Evolutionary conservation across 495 filamentous ascomycete species (phyloP).

Genomic region (Aspergillus funiculosus): DNA sequence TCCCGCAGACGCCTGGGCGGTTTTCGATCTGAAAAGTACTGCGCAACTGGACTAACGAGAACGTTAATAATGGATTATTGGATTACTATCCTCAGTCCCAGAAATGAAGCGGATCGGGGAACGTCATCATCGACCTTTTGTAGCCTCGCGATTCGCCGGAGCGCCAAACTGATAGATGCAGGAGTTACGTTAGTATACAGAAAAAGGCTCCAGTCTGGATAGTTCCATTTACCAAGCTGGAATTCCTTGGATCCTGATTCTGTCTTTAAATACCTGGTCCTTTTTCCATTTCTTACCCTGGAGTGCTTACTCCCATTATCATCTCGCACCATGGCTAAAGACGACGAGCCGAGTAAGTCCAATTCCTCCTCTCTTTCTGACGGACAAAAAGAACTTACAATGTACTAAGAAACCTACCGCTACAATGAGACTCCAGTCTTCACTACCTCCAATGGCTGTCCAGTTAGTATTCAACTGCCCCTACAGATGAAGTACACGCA

Average conservation of each 20-base stretch:
- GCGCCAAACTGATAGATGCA: too few relatives aligned
- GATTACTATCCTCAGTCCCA: neutral
- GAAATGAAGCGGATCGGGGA: neutral
- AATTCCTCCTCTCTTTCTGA: neutral
- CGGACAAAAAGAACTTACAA: too few relatives aligned
- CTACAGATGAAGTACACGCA: neutral
- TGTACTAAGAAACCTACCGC: conserved; percentile 49
- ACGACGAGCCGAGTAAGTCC: conserved; percentile 32
- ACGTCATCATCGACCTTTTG: neutral
- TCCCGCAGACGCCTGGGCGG: too few relatives aligned
- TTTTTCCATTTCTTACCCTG: neutral
- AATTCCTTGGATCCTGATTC: neutral
- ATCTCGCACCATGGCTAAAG: conserved; percentile 34
- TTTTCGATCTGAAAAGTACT: too few relatives aligned
- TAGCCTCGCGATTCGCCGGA: neutral
- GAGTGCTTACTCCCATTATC: neutral
- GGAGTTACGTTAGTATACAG: too few relatives aligned
- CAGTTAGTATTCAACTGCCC: conserved; percentile 20
- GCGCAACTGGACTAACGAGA: too few relatives aligned
- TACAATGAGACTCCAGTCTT: conserved; percentile 56
- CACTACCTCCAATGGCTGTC: conserved; percentile 57
- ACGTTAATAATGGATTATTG: neutral
- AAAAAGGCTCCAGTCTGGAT: too few relatives aligned
- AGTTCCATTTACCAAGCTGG: neutral
- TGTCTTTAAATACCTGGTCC: neutral